phyloP scores from a whole-genome alignment of 768 basidiomycete species.

The Tylopilus sp. region DNA sequence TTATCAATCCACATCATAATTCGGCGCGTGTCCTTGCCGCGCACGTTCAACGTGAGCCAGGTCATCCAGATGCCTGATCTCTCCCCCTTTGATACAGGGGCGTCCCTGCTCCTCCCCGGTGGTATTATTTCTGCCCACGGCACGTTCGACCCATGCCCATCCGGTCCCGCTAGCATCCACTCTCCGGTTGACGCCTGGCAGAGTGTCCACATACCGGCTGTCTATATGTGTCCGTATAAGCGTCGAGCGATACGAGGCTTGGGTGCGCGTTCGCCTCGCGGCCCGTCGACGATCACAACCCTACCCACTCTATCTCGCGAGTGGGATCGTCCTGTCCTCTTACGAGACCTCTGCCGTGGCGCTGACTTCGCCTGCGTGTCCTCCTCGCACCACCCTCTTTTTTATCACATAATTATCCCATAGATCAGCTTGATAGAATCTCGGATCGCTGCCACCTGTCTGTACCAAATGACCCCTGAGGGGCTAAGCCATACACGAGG shows the following conservation, averaged over 20 bases:
- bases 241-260: background rate
- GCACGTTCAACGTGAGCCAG: background rate
- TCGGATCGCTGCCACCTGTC: slow-evolving; percentile 4
- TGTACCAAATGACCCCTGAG: slow-evolving; percentile 14
- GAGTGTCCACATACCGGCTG: too few relatives aligned
- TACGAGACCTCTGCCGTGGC: slow-evolving; percentile 10
- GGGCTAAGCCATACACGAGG: slow-evolving; percentile 19
- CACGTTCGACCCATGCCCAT: background rate
- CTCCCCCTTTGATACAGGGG: background rate
- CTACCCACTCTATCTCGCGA: slow-evolving; percentile 3
- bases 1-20: slow-evolving; percentile 12
- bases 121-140: background rate
- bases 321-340: slow-evolving; percentile 7
- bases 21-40: slow-evolving; percentile 1
- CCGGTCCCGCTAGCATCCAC: background rate
- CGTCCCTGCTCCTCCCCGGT: too few relatives aligned
- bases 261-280: slow-evolving; percentile 3
- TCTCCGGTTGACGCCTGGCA: slow-evolving; percentile 4
- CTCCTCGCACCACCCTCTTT: background rate
- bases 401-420: slow-evolving; percentile 11
- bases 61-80: background rate
- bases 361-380: too few relatives aligned
- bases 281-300: slow-evolving; percentile 14
- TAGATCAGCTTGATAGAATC: slow-evolving; percentile 19
- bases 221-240: background rate